Base-by-base conservation (phyloP, 116 monocot species). In the Dioscorea cayenensis region DNA sequence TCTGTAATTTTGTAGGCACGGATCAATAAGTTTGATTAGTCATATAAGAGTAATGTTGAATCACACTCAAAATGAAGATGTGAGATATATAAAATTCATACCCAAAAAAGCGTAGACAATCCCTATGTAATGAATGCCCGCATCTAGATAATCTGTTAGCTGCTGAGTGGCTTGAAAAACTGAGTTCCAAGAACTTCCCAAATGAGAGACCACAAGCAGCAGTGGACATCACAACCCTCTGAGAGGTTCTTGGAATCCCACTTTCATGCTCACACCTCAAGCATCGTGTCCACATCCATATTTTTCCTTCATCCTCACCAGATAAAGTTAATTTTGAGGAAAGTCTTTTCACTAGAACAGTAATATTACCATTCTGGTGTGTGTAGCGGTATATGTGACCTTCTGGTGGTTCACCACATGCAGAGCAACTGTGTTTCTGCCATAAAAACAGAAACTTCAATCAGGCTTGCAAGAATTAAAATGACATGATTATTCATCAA, bases 251-350 rank as follows among this genome's bases (percentile, higher is more conserved):
- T 59, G 79, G 76, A 14, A 67, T 38, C 58, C 79, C 84, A 52
- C 37, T 71, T 71, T 86, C 78, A 75, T 66, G 77, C 59, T 82
- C 71, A 73, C 96, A 97, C 79, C 84, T 97, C 58, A 90, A 77
- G 70, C 96, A 97, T 50, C 84, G 67, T 61, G 84, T 88, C 96
- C 96, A 97, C 92, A 90, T 90, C 96, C 96, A 97, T 72, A 97
- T 89, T 66, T 88, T 92, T 37, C 88, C 90, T 76, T 92, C 88
- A 14, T 49, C 69, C 79, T 88, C 90, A 61, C 96, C 88, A 70
- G 82, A 62, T 70, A 95, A 80, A 70, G 12, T 36, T 5, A 6
- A 64, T 52, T 70, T 9, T 36, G 28, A 37, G 19, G 73, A 60
- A 78, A 91, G 75, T 1, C 32, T 36, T 37, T 65, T 91, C 1